phyloP scores from a whole-genome alignment of 495 filamentous ascomycete genomes.

The Bombardia bombarda region DNA sequence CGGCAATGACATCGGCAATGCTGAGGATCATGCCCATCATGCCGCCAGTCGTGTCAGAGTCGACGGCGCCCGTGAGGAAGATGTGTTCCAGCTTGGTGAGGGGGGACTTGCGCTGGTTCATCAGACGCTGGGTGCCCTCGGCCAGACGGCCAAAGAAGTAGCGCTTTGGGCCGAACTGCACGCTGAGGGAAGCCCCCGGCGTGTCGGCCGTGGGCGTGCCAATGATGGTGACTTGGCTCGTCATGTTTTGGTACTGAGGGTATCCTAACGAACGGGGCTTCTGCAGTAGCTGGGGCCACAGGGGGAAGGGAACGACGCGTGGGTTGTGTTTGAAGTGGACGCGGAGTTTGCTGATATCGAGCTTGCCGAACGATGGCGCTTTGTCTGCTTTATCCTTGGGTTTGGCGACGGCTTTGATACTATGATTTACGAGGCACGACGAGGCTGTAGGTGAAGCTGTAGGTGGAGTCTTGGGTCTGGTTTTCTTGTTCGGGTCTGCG shows the following conservation, averaged over 20 bases:
- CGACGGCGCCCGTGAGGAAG: constrained; percentile 69
- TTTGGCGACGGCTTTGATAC: no score
- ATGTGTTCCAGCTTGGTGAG: constrained; percentile 58
- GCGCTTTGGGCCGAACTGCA: constrained; percentile 70
- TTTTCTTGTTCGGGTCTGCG: no score
- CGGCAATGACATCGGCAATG: constrained; percentile 55
- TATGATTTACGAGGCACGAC: no score
- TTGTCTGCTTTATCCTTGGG: no score
- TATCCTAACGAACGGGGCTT: no score
- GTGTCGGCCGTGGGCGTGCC: constrained; percentile 88
- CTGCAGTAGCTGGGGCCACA: not conserved
- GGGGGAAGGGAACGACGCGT: not conserved
- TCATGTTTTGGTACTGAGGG: constrained; percentile 45
- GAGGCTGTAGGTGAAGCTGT: no score
- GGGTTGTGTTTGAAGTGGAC: no score
- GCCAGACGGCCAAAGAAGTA: constrained; percentile 82
- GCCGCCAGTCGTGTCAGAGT: constrained; percentile 72
- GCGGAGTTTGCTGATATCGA: no score
- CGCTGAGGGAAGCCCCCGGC: constrained; percentile 63
- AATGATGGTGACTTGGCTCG: constrained; percentile 60
- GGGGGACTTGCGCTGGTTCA: constrained; percentile 53
- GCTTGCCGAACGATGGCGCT: no score
- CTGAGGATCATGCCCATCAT: constrained; percentile 77
- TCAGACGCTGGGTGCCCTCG: constrained; percentile 79
- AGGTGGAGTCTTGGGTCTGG: no score